Conservation (phyloP, 2,329 filamentous ascomycete genomes). For the Exophiala sideris region DNA sequence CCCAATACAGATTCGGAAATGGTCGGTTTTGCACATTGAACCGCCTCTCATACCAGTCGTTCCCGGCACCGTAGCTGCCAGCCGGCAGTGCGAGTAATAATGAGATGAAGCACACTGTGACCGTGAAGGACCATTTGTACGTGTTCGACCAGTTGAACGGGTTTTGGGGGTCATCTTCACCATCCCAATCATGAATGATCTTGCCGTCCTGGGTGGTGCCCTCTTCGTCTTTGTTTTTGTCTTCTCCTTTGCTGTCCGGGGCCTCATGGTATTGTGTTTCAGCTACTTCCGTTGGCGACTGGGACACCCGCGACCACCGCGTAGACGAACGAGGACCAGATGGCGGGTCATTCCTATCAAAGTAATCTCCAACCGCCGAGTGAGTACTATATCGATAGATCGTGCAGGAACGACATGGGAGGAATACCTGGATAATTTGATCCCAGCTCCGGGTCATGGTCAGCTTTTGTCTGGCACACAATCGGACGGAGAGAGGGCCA, state of each 20-base stretch:
- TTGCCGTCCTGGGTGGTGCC: background rate
- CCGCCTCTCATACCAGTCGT: slow-evolving; percentile 34
- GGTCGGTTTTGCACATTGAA: slow-evolving; percentile 36
- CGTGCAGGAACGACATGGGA: too few relatives aligned
- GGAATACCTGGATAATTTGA: too few relatives aligned
- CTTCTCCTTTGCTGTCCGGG: background rate
- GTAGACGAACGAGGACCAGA: too few relatives aligned
- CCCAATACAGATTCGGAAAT: slow-evolving; percentile 36
- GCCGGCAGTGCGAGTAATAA: slow-evolving; percentile 34
- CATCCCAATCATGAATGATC: slow-evolving; percentile 29
- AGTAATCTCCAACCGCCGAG: too few relatives aligned
- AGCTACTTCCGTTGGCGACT: background rate
- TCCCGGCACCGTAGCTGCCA: background rate
- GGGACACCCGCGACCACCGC: too few relatives aligned
- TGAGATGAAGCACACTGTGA: slow-evolving; percentile 30
- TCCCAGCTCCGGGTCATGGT: too few relatives aligned
- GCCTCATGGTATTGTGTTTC: background rate
- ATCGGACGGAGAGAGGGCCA: too few relatives aligned
- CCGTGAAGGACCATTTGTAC: slow-evolving; percentile 35
- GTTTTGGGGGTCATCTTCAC: slow-evolving; percentile 32
- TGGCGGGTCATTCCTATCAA: too few relatives aligned
- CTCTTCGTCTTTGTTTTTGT: background rate
- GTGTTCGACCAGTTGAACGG: slow-evolving; percentile 37
- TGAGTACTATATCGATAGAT: too few relatives aligned
- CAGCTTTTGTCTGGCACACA: too few relatives aligned